Conservation (phyloP, 2,329 filamentous ascomycete species). For the Hansfordia pulvinata region DNA sequence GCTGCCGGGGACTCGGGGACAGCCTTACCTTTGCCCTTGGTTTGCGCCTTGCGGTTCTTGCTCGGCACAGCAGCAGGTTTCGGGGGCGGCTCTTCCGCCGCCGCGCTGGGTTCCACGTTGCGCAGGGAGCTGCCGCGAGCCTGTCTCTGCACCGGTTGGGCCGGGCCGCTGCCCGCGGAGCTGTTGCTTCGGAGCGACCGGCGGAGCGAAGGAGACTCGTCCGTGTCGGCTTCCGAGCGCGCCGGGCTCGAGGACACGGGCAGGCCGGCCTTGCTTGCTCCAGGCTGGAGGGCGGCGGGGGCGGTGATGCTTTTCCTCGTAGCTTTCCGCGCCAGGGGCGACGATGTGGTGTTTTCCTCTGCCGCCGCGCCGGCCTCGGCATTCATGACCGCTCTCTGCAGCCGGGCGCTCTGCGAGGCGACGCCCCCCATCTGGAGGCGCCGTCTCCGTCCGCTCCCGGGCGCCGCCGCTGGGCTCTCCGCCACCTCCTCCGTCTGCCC, state of each 20-base stretch:
- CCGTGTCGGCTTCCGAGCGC: no score
- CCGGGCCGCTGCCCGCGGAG: conserved; percentile 8
- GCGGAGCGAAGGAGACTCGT: no score
- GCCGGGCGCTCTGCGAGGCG: conserved; percentile 24
- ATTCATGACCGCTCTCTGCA: conserved; percentile 25
- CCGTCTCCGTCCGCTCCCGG: conserved; percentile 38
- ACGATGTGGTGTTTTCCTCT: conserved; percentile 21
- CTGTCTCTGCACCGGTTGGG: conserved; percentile 11
- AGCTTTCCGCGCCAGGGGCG: conserved; percentile 29
- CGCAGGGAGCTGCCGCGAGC: conserved; percentile 8
- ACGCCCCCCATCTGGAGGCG: conserved; percentile 21
- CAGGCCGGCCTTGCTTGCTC: no score
- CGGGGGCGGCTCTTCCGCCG: conserved; percentile 12
- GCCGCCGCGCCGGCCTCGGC: conserved; percentile 13
- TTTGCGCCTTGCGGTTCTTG: conserved; percentile 4
- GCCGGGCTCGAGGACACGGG: no score
- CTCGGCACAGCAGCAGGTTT: conserved; percentile 7
- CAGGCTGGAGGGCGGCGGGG: background rate
- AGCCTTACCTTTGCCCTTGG: conserved; percentile 1
- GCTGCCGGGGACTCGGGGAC: background rate
- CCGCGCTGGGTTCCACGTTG: conserved; percentile 2
- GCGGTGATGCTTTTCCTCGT: conserved; percentile 13
- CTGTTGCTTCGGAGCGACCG: no score
- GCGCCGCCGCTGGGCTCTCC: conserved; percentile 40
- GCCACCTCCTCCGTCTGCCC: conserved; percentile 26